These are phyloP conservation scores for Biscutella laevigata DNA, from an alignment of 441 rosid genomes.

Conservation along the genomic window DNA sequence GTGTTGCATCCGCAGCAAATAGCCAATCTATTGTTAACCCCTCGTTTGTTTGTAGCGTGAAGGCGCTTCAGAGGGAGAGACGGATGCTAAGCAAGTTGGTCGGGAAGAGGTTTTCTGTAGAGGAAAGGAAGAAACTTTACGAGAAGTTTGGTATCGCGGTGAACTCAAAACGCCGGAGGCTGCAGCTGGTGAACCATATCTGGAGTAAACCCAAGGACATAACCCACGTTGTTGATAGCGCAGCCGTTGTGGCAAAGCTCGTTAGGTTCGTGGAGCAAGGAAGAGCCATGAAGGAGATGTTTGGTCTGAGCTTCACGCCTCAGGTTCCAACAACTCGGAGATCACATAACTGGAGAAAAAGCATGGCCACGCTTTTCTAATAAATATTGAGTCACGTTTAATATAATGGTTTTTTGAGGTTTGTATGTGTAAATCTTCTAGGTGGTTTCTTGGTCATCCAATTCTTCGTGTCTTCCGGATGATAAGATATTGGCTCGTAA, in stretches of 20 bases:
- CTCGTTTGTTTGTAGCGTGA: constrained; percentile 42
- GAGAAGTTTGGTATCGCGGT: constrained; percentile 61
- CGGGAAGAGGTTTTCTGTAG: constrained; percentile 53
- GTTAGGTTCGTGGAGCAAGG: constrained; percentile 69
- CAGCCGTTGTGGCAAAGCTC: constrained; percentile 66
- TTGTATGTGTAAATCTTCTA: constrained; percentile 21
- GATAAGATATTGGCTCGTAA: no score
- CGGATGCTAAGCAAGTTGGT: constrained; percentile 71
- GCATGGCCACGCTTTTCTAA: constrained; percentile 38
- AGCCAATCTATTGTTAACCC: not conserved
- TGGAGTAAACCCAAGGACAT: constrained; percentile 62
- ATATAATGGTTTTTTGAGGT: not conserved
- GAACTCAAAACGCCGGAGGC: constrained; percentile 64
- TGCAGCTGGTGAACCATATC: constrained; percentile 53
- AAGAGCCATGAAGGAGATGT: constrained; percentile 66
- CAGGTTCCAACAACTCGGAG: constrained; percentile 38
- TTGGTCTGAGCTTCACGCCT: constrained; percentile 76
- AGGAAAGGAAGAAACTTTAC: constrained; percentile 52
- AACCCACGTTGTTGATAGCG: constrained; percentile 54
- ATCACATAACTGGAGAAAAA: constrained; percentile 58
- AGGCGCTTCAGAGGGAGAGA: constrained; percentile 61
- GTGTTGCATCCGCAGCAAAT: not conserved
- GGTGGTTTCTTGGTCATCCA: not conserved
- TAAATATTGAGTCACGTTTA: not conserved
- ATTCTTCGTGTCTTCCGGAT: no score